Conservation (phyloP, 2,329 filamentous ascomycete genomes). For the Tothia fuscella region DNA sequence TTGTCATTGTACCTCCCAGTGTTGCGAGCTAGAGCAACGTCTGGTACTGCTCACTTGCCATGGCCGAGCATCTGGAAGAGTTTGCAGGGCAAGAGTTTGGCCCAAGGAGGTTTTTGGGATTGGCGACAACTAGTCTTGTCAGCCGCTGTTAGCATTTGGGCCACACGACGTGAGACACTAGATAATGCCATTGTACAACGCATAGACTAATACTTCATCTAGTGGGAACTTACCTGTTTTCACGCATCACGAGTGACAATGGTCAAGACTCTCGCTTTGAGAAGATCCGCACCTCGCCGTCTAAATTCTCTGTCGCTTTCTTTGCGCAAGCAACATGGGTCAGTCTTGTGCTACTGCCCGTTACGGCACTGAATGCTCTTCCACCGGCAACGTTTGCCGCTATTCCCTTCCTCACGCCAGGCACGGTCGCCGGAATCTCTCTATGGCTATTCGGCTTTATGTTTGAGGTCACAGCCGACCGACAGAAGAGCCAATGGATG, state of each 20-base stretch:
- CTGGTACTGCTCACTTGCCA: constrained; percentile 25
- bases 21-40: constrained; percentile 41
- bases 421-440: constrained; percentile 43
- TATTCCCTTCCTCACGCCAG: constrained; percentile 24
- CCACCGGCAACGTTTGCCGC: constrained; percentile 36
- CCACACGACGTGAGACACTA: constrained; percentile 39
- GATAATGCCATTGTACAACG: not conserved
- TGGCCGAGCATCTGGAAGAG: constrained; percentile 7
- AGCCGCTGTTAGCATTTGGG: constrained; percentile 49
- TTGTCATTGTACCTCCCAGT: constrained; percentile 50
- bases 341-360: constrained; percentile 48
- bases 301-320: constrained; percentile 44
- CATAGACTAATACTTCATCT: constrained; percentile 2
- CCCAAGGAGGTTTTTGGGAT: constrained; percentile 24
- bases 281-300: constrained; percentile 37
- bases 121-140: constrained; percentile 49
- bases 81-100: constrained; percentile 15
- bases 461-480: constrained; percentile 50
- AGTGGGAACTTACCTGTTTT: constrained; percentile 56
- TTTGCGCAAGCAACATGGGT: constrained; percentile 52
- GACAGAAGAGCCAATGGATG: constrained; percentile 52
- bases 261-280: constrained; percentile 51
- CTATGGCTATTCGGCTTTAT: constrained; percentile 48
- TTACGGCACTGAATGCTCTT: constrained; percentile 51
- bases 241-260: constrained; percentile 42